Evolutionary conservation across 2,329 filamentous ascomycete species (phyloP), one percentile per base, ranked within the genome.

Genomic region (Arthroderma sp.): DNA sequence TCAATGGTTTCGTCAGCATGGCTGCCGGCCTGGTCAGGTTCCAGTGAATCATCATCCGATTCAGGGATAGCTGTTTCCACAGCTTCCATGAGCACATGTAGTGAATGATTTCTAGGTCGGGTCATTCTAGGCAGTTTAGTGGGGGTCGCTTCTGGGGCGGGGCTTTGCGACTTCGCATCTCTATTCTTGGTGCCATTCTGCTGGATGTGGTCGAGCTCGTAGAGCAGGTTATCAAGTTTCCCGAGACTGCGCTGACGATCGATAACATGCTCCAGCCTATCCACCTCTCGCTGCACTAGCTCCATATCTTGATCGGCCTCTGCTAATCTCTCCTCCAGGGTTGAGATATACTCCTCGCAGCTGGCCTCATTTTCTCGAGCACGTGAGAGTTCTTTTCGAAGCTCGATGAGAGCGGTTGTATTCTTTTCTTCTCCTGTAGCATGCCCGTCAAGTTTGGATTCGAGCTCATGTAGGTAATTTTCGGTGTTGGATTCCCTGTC

Each of bases 341-440:
- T 96, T 1, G 89, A 94, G 43, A 98, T 96, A 62, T 98, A 98
- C 53, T 96, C 91, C 62, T 98, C 91, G 53, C 82, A 87, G 34
- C 83, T 82, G 3, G 82, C 77, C 66, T 98, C 91, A 54, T 87
- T 95, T 56, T 95, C 91, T 40, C 88, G 80, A 10, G 88, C 77
- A 36, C 89, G 82, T 27, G 82, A 73, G 49, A 98, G 82, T 66
- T 98, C 91, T 59, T 94, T 95, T 42, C 88, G 84, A 43, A 98
- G 71, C 60, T 96, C 87, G 42, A 78, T 69, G 47, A 96, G 82
- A 44, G 94, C 82, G 9, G 83, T 80, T 5, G 85, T 78, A 54
- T 91, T 94, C 70, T 87, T 91, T 64, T 96, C 91, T 58, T 95
- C 89, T 11, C 89, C 91, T 7, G 81, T 86, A 1, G 83, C 86